A percentile compares a stretch with the other conserved stretches of the same genome.
Conservation (phyloP, 805 yeast species). For the Lachancea sp. region DNA sequence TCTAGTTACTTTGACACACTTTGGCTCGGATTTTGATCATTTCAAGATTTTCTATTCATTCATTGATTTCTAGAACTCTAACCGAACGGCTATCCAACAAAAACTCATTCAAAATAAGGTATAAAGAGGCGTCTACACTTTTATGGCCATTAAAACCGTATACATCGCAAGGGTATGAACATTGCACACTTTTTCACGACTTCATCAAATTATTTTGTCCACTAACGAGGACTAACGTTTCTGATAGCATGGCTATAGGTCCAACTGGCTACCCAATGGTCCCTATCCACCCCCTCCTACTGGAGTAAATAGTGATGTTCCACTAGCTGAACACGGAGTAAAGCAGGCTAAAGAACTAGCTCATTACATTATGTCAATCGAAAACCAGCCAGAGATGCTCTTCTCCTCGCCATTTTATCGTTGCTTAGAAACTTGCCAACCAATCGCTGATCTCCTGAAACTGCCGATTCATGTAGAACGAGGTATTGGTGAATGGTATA, state of each 20-base stretch:
- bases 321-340: conserved; percentile 80
- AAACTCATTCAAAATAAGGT: not conserved
- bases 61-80: not conserved
- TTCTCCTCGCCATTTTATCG: conserved; percentile 83
- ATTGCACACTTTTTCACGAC: conserved; percentile 3
- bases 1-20: too few species aligned
- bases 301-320: conserved; percentile 85
- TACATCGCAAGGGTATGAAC: conserved; percentile 51
- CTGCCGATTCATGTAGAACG: conserved; percentile 61
- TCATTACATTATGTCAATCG: conserved; percentile 43
- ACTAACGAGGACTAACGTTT: not conserved
- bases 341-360: conserved; percentile 82
- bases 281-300: conserved; percentile 82
- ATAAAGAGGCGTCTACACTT: not conserved
- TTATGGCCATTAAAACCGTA: conserved; percentile 49
- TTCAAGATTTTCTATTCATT: too few species aligned
- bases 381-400: conserved; percentile 62
- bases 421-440: conserved; percentile 76
- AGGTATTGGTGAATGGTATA: conserved; percentile 92
- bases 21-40: too few species aligned
- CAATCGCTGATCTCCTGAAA: conserved; percentile 54
- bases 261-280: conserved; percentile 67
- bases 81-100: not conserved
- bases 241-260: conserved; percentile 73
- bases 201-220: not conserved